These are phyloP conservation scores for Cyberlindnera euphorbiiphila DNA, from an alignment of 805 yeast species.

Conservation along the genomic window DNA sequence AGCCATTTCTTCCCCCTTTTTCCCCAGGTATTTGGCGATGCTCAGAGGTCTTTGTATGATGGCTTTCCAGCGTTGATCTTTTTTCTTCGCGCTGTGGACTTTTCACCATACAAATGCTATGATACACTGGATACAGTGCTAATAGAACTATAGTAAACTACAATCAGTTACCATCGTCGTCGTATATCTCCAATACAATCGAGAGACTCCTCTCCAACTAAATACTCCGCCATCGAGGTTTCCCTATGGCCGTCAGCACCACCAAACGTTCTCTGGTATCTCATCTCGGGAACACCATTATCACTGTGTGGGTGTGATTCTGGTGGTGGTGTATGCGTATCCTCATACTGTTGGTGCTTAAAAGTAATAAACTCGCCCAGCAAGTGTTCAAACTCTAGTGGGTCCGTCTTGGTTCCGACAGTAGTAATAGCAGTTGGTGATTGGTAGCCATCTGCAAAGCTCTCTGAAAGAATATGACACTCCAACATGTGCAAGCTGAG, in stretches of 20 bases:
- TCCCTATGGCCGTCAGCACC: constrained; percentile 10
- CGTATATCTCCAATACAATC: constrained; percentile 1
- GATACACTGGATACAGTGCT: background rate
- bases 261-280: constrained; percentile 14
- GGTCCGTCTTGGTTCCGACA: background rate
- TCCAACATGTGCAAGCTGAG: constrained; percentile 11
- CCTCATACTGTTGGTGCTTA: constrained; percentile 1
- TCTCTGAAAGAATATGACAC: constrained; percentile 7
- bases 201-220: background rate
- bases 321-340: background rate
- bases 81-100: background rate
- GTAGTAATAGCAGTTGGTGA: no score
- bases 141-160: background rate
- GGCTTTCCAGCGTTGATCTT: background rate
- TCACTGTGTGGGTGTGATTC: background rate
- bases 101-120: background rate
- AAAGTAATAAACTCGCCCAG: background rate
- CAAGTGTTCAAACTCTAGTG: constrained; percentile 1
- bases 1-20: background rate
- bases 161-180: constrained; percentile 2
- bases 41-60: background rate
- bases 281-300: constrained; percentile 9
- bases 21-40: no score
- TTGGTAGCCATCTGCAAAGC: constrained; percentile 1
- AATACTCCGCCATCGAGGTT: constrained; percentile 4